Evolutionary conservation across 2,329 filamentous ascomycete genomes (phyloP).

Genomic region (Fusarium devonianum): DNA sequence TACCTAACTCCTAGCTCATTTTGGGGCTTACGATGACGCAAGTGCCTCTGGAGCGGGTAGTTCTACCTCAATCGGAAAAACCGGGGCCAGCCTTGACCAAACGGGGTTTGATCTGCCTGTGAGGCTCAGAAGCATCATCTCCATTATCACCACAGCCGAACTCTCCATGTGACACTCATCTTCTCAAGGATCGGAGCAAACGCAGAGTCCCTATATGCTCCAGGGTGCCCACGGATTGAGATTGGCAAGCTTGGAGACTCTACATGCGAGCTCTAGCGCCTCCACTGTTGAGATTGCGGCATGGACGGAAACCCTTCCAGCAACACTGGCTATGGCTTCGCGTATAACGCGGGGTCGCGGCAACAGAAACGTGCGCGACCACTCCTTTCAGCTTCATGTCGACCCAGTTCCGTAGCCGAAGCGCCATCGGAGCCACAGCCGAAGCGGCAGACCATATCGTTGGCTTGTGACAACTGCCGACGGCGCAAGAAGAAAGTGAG

Average conservation of each 20-base stretch:
- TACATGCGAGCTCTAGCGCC: no score
- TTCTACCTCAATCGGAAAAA: background rate
- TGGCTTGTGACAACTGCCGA: background rate
- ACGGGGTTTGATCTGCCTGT: no score
- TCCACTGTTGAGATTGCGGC: background rate
- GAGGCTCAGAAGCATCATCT: no score
- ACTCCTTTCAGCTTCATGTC: background rate
- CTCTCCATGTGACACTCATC: no score
- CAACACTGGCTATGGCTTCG: background rate
- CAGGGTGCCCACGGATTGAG: no score
- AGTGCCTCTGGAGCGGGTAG: background rate
- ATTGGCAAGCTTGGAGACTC: no score
- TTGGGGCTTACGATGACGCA: no score
- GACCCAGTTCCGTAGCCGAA: background rate
- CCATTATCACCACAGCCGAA: no score
- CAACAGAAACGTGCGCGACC: background rate
- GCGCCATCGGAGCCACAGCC: background rate
- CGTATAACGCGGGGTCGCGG: background rate
- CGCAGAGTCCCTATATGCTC: no score
- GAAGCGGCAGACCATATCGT: background rate
- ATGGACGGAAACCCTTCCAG: background rate
- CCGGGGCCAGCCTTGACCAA: background rate
- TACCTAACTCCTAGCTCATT: no score
- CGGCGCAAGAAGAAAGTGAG: background rate
- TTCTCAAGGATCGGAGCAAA: no score